Evolutionary conservation across 2,329 filamentous ascomycete species (phyloP), one percentile per base, ranked within the genome.

Genomic region (Pseudogymnoascus sp.): DNA sequence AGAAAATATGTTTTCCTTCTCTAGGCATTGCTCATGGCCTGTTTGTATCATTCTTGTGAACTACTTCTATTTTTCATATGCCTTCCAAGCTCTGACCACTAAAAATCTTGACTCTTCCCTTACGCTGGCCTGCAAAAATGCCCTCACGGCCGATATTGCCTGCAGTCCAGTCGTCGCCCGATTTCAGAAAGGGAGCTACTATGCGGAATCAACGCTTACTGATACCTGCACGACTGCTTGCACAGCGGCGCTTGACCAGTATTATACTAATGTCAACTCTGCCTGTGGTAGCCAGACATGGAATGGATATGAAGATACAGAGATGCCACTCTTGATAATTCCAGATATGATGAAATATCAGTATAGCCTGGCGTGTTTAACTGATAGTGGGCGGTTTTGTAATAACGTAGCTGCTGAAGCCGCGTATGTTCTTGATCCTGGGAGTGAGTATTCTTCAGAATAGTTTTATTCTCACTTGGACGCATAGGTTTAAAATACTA

Each of bases 381-480:
- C 42, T 58, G 64, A 65, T 19, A 23, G 19, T 23, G 63, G 45
- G 19, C 41, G 59, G 33, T 65, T 59, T 35, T 65, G 64, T 60
- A 61, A 63, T 52, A 42, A 49, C 19, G 58, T 61, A 42, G 62
- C 62, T 30, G 62, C 62, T 12, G 58, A 63, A n/a, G 41, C 58
- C 39, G 62, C 62, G 25, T 45, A 59, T 14, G 28, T 42, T n/a
- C 58, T 35, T 52, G 62, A 63, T 5, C 62, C 59, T 14, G 30
- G 39, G 25, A 42, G 58, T 60, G n/a, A 33, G 58, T 33, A 25
- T 35, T 22, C 9, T 60, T 22, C 22, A 7, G 16, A 23, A 14
- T 12, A 42, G 19, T 23, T 42, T 23, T 23, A 12, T 23, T 42
- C 11, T 42, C 8, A 42, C 11, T 23, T 42, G 9, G 22, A 42